Evolutionary conservation across 2,329 filamentous ascomycete species (phyloP).

Genomic region (Knufia petricola): DNA sequence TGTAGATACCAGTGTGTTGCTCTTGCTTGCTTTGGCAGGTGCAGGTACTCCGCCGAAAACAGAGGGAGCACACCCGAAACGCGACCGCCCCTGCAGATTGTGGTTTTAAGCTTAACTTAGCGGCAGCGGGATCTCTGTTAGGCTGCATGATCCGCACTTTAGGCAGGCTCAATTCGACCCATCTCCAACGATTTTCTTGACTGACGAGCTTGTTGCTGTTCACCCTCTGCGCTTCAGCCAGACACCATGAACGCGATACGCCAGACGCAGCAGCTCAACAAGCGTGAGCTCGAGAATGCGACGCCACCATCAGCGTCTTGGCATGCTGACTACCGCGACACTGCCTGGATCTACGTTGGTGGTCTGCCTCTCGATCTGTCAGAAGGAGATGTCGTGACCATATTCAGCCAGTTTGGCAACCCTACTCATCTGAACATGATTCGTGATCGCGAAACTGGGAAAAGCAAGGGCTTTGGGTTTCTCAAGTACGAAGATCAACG

Average conservation of each 20-base stretch:
- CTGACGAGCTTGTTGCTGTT: neutral
- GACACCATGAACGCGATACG: slow-evolving; percentile 81
- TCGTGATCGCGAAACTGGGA: slow-evolving; percentile 92
- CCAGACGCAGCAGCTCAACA: slow-evolving; percentile 85
- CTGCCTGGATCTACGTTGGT: slow-evolving; percentile 92
- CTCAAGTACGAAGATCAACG: slow-evolving; percentile 97
- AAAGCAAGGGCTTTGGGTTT: slow-evolving; percentile 89
- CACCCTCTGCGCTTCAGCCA: neutral
- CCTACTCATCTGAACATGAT: slow-evolving; percentile 86
- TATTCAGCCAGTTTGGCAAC: slow-evolving; percentile 95
- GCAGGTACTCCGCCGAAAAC: neutral
- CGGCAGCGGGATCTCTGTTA: neutral
- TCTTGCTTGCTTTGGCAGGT: neutral
- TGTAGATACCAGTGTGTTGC: neutral
- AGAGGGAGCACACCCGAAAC: slow-evolving; percentile 2
- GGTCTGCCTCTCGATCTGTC: slow-evolving; percentile 85
- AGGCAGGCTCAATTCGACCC: neutral
- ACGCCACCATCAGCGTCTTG: slow-evolving; percentile 83
- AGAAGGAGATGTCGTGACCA: slow-evolving; percentile 90
- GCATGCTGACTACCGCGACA: slow-evolving; percentile 96
- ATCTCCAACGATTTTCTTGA: slow-evolving; percentile 2
- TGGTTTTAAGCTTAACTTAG: slow-evolving; percentile 6
- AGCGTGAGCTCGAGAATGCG: slow-evolving; percentile 83
- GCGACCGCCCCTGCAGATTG: slow-evolving; percentile 4
- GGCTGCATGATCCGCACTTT: slow-evolving; percentile 4